phyloP scores from a whole-genome alignment of 495 filamentous ascomycete species.

The Daldinia concentrica region DNA sequence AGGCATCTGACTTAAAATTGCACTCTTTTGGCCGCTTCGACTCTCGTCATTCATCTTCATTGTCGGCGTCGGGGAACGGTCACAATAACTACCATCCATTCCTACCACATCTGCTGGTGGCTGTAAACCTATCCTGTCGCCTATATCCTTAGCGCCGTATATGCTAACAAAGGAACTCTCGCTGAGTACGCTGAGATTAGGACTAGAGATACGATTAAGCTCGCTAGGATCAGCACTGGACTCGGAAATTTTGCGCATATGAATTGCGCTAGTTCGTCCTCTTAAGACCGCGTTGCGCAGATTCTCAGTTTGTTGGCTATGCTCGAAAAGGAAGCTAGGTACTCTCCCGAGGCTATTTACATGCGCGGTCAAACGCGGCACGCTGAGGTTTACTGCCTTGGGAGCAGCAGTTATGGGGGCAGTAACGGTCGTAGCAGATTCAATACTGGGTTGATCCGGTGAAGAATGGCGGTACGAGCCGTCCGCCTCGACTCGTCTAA shows the following conservation, averaged over 20 bases:
- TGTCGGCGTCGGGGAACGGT: constrained; percentile 28
- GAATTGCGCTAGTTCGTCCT: constrained; percentile 55
- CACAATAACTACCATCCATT: constrained; percentile 44
- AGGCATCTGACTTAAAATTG: constrained; percentile 5
- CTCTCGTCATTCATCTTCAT: constrained; percentile 20
- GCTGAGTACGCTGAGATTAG: constrained; percentile 77
- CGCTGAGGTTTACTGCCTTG: constrained; percentile 32
- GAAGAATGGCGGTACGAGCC: constrained; percentile 42
- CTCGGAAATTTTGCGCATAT: constrained; percentile 50
- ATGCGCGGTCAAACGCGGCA: constrained; percentile 29
- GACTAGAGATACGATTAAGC: constrained; percentile 61
- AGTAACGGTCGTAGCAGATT: constrained; percentile 9
- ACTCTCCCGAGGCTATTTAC: constrained; percentile 57
- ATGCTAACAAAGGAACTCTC: constrained; percentile 81
- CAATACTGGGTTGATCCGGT: constrained; percentile 14
- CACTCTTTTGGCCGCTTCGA: neutral
- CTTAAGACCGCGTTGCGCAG: constrained; percentile 71
- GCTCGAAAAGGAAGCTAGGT: constrained; percentile 73
- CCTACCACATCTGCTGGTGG: constrained; percentile 38
- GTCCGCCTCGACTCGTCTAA: constrained; percentile 48
- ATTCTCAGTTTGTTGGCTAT: constrained; percentile 68
- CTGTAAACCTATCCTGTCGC: constrained; percentile 34
- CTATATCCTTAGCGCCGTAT: constrained; percentile 59
- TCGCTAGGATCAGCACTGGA: constrained; percentile 50
- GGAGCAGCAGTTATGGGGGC: constrained; percentile 24